Conservation (phyloP, 805 yeast genomes). For the Hanseniaspora lachancei region DNA sequence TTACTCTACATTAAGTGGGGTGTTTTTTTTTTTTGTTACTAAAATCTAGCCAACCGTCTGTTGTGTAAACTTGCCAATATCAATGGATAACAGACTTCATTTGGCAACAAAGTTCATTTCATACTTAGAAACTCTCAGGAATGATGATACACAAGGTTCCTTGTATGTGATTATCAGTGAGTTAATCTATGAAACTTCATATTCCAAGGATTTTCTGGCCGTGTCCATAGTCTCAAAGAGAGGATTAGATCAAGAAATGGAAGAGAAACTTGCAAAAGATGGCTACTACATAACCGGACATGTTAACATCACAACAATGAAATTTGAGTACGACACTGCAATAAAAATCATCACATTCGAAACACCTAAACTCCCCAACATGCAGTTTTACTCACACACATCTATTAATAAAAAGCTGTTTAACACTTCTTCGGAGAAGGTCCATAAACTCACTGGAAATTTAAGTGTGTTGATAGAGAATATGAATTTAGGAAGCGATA, state of each 20-base stretch:
- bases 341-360: constrained; percentile 40
- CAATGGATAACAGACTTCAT: neutral
- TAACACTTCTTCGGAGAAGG: neutral
- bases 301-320: neutral
- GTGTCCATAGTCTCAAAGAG: neutral
- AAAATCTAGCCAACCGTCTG: no score
- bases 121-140: neutral
- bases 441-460: neutral
- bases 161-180: neutral
- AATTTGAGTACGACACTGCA: neutral
- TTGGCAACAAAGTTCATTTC: neutral
- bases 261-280: constrained; percentile 14
- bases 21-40: no score
- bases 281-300: constrained; percentile 6
- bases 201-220: neutral
- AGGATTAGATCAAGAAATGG: neutral
- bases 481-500: neutral
- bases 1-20: no score
- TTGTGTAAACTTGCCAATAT: no score
- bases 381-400: constrained; percentile 66
- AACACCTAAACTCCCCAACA: constrained; percentile 55
- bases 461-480: neutral
- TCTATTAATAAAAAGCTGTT: constrained; percentile 35
- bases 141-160: neutral
- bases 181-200: neutral